A percentile compares a stretch with the other conserved stretches of the same genome.
Evolutionary conservation across 1,284 basidiomycete genomes (phyloP).

Genomic region (Ganoderma lucidum): DNA sequence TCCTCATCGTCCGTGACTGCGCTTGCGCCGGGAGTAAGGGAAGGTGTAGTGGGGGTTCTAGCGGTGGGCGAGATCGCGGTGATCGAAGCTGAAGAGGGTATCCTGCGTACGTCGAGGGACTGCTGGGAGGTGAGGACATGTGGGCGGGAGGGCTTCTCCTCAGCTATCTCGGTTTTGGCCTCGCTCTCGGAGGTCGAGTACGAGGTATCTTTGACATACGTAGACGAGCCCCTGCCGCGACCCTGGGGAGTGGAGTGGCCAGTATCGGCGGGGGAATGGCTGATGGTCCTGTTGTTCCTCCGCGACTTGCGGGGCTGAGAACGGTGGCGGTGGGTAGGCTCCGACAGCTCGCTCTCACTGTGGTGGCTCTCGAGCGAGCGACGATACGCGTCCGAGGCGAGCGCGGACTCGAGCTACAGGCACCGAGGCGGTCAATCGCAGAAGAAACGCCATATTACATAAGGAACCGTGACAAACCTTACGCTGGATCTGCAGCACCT

Average conservation of each 20-base stretch:
- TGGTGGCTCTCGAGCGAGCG: constrained; percentile 47
- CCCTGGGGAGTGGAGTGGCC: constrained; percentile 32
- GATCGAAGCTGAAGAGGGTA: constrained; percentile 41
- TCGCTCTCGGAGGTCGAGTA: constrained; percentile 27
- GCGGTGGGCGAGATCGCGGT: constrained; percentile 43
- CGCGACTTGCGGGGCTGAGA: constrained; percentile 30
- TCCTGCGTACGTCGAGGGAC: constrained; percentile 44
- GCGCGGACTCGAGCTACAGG: constrained; percentile 72
- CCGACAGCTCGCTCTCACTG: constrained; percentile 58
- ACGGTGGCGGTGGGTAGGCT: constrained; percentile 32
- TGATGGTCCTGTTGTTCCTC: constrained; percentile 31
- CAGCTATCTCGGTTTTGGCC: constrained; percentile 28
- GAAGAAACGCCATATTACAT: constrained; percentile 7
- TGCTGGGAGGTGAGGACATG: constrained; percentile 26
- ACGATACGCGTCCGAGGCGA: constrained; percentile 63
- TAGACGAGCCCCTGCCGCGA: constrained; percentile 17
- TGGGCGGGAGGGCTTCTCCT: constrained; percentile 24
- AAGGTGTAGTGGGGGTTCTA: constrained; percentile 48
- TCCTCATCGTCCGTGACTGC: constrained; percentile 79
- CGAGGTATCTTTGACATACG: constrained; percentile 14
- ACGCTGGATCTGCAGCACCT: constrained; percentile 83
- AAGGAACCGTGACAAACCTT: constrained; percentile 58
- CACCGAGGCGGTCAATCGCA: constrained; percentile 13
- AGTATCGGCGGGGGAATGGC: constrained; percentile 30
- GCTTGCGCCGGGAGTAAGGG: constrained; percentile 50